A percentile compares a stretch with the other conserved stretches of the same genome.
Conservation (phyloP, 2,329 filamentous ascomycete genomes). For the Colletotrichum graminicola region DNA sequence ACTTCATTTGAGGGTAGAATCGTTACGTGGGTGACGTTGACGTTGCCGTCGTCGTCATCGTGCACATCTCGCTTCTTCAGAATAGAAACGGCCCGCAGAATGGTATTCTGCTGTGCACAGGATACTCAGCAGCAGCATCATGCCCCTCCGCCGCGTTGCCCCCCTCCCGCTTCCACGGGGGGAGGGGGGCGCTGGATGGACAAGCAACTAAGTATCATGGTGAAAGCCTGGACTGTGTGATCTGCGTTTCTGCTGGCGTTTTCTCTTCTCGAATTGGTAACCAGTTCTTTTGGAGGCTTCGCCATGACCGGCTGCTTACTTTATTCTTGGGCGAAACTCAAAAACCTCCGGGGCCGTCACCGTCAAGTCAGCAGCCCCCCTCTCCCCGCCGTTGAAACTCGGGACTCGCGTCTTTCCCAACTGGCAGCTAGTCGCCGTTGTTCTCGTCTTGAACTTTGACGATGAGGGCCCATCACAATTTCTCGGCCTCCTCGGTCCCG, state of each 20-base stretch:
- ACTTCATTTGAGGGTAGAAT: neutral
- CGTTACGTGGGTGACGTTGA: neutral
- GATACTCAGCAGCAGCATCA: neutral
- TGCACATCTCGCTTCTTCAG: neutral
- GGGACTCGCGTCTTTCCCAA: neutral
- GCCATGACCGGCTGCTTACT: constrained; percentile 2
- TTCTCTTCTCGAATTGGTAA: constrained; percentile 6
- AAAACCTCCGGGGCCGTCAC: neutral
- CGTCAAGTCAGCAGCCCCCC: constrained; percentile 5
- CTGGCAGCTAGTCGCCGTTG: neutral
- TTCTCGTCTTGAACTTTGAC: neutral
- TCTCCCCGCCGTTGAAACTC: constrained; percentile 1
- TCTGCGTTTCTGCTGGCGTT: neutral
- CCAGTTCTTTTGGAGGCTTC: constrained; percentile 4
- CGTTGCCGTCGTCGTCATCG: neutral
- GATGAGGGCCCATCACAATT: neutral
- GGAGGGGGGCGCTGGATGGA: constrained; percentile 5
- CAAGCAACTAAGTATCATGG: constrained; percentile 1
- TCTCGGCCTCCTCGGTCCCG: neutral
- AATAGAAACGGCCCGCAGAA: constrained; percentile 34
- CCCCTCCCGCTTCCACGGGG: neutral
- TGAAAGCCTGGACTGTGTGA: constrained; percentile 24
- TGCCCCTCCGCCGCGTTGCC: constrained; percentile 6
- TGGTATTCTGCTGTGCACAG: neutral
- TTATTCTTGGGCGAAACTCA: constrained; percentile 22